These are phyloP conservation scores for Sarcomyxa edulis DNA, from an alignment of 768 basidiomycete species.

Conservation along the genomic window DNA sequence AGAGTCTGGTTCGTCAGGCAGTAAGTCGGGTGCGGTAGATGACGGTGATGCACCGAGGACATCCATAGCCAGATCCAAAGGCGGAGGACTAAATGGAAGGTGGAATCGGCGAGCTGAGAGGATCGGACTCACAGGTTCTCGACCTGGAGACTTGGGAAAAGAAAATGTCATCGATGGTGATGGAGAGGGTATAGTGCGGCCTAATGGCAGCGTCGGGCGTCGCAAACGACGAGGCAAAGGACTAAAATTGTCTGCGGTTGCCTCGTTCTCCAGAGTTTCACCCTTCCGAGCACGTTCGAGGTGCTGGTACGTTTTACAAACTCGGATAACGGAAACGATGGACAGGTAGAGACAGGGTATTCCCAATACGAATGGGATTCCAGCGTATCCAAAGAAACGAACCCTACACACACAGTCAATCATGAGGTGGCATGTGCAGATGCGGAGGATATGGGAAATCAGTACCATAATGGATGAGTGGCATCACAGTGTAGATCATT, in stretches of 20 bases:
- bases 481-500: constrained; percentile 59
- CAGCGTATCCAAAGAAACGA: constrained; percentile 61
- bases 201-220: constrained; percentile 9
- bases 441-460: not conserved
- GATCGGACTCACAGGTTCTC: constrained; percentile 17
- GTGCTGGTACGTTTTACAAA: constrained; percentile 29
- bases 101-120: constrained; percentile 15
- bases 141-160: constrained; percentile 10
- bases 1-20: not conserved
- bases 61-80: no score
- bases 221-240: no score
- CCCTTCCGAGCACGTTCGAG: constrained; percentile 29
- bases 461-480: constrained; percentile 54
- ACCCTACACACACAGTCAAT: constrained; percentile 35
- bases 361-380: constrained; percentile 42
- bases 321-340: constrained; percentile 31
- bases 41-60: not conserved
- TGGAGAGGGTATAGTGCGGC: constrained; percentile 10
- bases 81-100: constrained; percentile 9
- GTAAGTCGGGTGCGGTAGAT: not conserved
- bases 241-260: constrained; percentile 8
- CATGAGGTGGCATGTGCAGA: constrained; percentile 2
- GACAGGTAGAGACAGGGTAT: constrained; percentile 51
- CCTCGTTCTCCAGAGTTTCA: constrained; percentile 17
- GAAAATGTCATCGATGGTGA: constrained; percentile 8